Conservation (phyloP, 352 stramenopile species). For the Phytophthora ramorum region DNA sequence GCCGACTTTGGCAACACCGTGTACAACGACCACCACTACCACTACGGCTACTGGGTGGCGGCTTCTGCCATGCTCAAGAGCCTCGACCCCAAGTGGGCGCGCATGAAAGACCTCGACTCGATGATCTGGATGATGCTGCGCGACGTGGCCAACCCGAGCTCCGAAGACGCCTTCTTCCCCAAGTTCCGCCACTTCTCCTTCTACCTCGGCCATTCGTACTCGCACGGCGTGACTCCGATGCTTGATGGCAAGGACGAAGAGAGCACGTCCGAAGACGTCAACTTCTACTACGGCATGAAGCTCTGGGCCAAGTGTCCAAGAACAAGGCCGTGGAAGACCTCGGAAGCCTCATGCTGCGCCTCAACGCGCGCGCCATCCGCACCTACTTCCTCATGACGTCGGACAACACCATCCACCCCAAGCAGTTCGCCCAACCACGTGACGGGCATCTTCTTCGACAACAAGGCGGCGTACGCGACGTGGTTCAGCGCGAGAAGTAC, state of each 20-base stretch:
- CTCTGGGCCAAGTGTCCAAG: conserved; percentile 63
- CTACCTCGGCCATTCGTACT: conserved; percentile 76
- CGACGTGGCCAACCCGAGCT: conserved; percentile 71
- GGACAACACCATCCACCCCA: conserved; percentile 67
- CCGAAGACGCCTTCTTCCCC: conserved; percentile 58
- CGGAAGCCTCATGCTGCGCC: conserved; percentile 69
- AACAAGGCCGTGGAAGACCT: conserved; percentile 66
- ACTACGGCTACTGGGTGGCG: conserved; percentile 80
- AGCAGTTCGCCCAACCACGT: conserved; percentile 73
- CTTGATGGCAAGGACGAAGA: conserved; percentile 76
- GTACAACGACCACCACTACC: conserved; percentile 88
- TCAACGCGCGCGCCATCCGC: conserved; percentile 65
- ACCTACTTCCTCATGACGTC: conserved; percentile 81
- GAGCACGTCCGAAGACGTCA: conserved; percentile 76
- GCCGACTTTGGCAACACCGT: conserved; percentile 76
- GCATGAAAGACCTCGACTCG: conserved; percentile 57
- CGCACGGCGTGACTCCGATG: conserved; percentile 64
- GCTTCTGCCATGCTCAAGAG: conserved; percentile 64
- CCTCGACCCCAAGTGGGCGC: conserved; percentile 59
- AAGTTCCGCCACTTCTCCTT: conserved; percentile 80
- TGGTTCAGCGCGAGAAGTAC: conserved; percentile 77
- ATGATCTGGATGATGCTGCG: conserved; percentile 73
- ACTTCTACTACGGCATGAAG: conserved; percentile 83
- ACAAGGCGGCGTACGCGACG: conserved; percentile 74
- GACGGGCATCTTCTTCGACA: conserved; percentile 75